A percentile compares a stretch with the other conserved stretches of the same genome.
These are phyloP conservation scores for Zygosaccharomyces pseudobailii DNA, from an alignment of 1,139 yeast genomes.

Conservation along the genomic window DNA sequence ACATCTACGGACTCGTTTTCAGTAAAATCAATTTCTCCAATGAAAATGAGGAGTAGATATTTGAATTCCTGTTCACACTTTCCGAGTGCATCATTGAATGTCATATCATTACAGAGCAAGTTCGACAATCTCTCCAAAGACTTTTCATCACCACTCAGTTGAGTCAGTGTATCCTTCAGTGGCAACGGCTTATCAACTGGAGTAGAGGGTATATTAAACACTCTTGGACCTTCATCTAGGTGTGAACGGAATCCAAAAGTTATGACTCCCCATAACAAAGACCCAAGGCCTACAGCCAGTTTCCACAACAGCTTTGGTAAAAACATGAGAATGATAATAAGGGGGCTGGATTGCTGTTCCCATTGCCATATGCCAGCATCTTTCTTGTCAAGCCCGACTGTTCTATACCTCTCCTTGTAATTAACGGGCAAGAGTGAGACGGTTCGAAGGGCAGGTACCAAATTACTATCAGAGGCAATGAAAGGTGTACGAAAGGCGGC, in stretches of 20 bases:
- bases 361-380: constrained; percentile 9
- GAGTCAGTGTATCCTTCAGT: constrained; percentile 7
- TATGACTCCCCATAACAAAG: constrained; percentile 21
- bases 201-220: constrained; percentile 17
- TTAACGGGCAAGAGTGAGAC: constrained; percentile 33
- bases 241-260: constrained; percentile 21
- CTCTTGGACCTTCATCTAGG: constrained; percentile 8
- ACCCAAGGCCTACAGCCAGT: constrained; percentile 19
- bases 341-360: constrained; percentile 14
- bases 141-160: constrained; percentile 6
- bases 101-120: constrained; percentile 1
- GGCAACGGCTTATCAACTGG: constrained; percentile 14
- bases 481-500: constrained; percentile 9
- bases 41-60: constrained; percentile 30
- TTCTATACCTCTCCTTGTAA: constrained; percentile 24
- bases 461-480: constrained; percentile 8
- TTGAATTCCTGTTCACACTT: constrained; percentile 32
- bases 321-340: constrained; percentile 22
- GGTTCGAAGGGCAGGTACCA: constrained; percentile 31
- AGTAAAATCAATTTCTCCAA: constrained; percentile 24
- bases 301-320: constrained; percentile 25
- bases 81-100: constrained; percentile 33
- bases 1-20: constrained; percentile 15
- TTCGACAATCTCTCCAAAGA: constrained; percentile 5
- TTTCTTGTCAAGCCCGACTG: constrained; percentile 23